phyloP scores from a whole-genome alignment of 2,329 filamentous ascomycete genomes.

The Aspergillus candidus region DNA sequence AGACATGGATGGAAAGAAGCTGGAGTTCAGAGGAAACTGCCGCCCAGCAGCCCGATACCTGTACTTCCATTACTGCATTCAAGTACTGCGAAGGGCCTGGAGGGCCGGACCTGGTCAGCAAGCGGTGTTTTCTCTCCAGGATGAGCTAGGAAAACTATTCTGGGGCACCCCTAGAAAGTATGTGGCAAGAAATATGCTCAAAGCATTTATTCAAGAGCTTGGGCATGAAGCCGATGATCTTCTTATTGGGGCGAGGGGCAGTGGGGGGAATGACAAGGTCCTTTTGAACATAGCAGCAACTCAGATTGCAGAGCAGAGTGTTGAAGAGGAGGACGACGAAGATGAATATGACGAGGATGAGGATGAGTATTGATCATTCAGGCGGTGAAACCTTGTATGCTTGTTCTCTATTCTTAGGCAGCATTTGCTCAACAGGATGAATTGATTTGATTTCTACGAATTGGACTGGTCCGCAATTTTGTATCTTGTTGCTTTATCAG shows the following conservation, averaged over 20 bases:
- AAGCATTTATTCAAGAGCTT: constrained; percentile 3
- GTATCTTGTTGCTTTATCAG: no score
- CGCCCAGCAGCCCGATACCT: constrained; percentile 13
- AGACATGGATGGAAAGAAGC: neutral
- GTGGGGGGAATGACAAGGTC: no score
- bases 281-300: no score
- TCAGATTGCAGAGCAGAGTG: no score
- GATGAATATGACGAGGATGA: no score
- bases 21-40: constrained; percentile 7
- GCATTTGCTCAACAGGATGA: no score
- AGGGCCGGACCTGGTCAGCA: neutral
- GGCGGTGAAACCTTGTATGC: no score
- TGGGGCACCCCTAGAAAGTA: constrained; percentile 2
- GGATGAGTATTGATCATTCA: no score
- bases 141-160: constrained; percentile 2
- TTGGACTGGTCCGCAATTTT: no score
- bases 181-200: constrained; percentile 2
- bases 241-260: neutral
- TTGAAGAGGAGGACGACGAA: no score
- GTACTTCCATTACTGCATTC: constrained; percentile 18
- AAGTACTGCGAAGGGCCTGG: constrained; percentile 15
- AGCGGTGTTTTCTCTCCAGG: neutral
- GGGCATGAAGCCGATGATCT: neutral
- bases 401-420: no score
- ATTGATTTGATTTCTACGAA: no score